A percentile compares a stretch with the other conserved stretches of the same genome.
Evolutionary conservation across 768 basidiomycete genomes (phyloP).

Genomic region (Sarcodon sp.): DNA sequence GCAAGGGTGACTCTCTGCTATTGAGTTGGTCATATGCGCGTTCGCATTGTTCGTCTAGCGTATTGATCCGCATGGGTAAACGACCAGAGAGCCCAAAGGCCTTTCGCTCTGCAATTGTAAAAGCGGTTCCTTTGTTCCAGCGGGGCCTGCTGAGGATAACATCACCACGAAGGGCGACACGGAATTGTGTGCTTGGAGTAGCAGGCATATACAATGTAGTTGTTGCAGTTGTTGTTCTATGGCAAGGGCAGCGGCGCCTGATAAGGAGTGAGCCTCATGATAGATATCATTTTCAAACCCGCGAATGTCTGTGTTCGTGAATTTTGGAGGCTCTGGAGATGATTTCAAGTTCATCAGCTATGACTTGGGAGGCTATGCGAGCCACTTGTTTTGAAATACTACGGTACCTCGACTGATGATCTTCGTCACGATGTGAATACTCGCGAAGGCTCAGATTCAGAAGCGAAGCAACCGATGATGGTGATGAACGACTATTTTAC

Average conservation of each 20-base stretch:
- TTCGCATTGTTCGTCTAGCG: constrained; percentile 62
- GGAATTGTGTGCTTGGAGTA: constrained; percentile 8
- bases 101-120: constrained; percentile 53
- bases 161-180: constrained; percentile 47
- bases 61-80: constrained; percentile 24
- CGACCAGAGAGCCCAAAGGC: constrained; percentile 44
- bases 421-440: too few species aligned
- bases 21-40: constrained; percentile 59
- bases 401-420: too few species aligned
- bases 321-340: too few species aligned
- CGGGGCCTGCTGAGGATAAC: constrained; percentile 50
- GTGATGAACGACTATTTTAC: too few species aligned
- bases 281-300: too few species aligned
- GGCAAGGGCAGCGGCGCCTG: not conserved
- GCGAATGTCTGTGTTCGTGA: too few species aligned
- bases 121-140: constrained; percentile 75
- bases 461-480: too few species aligned
- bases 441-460: too few species aligned
- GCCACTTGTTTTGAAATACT: too few species aligned
- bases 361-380: too few species aligned
- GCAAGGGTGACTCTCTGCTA: constrained; percentile 22
- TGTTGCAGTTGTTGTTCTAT: not conserved
- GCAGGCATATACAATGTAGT: not conserved
- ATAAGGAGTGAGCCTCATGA: too few species aligned
- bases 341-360: too few species aligned